These are phyloP conservation scores for Neofusicoccum ribis DNA, from an alignment of 2,329 filamentous ascomycete species.

Conservation along the genomic window DNA sequence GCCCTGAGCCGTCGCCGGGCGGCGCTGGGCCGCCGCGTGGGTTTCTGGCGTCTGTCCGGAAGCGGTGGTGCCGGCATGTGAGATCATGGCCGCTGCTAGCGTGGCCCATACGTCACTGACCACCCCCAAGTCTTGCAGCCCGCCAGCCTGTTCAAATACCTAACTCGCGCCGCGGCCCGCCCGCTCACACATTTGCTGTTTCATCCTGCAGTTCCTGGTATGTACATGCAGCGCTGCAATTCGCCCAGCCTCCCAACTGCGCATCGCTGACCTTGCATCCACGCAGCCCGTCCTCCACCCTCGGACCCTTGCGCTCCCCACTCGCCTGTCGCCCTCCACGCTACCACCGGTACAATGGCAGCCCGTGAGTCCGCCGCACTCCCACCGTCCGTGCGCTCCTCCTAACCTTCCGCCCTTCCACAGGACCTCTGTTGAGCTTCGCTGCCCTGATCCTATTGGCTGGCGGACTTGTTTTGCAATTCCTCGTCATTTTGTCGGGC, in stretches of 20 bases:
- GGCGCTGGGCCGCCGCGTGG: not conserved
- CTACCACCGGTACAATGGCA: constrained; percentile 20
- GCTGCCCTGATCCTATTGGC: constrained; percentile 63
- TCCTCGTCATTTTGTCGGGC: constrained; percentile 66
- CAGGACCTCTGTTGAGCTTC: constrained; percentile 58
- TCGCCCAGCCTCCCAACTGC: not conserved
- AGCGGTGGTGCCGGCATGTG: not conserved
- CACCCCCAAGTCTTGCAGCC: not conserved
- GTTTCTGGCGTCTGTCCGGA: not conserved
- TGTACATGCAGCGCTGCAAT: constrained; percentile 2
- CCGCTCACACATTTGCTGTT: constrained; percentile 1
- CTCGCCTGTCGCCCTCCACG: not conserved
- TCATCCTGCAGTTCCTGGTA: constrained; percentile 15
- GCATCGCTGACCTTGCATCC: not conserved
- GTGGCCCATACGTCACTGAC: not conserved
- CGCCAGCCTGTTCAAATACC: constrained; percentile 5
- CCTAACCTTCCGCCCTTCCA: not conserved
- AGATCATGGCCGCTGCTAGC: constrained; percentile 6
- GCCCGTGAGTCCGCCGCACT: constrained; percentile 25
- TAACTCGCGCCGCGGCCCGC: not conserved
- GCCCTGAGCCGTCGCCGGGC: not conserved
- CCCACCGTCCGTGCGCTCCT: not conserved
- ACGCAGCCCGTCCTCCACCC: not conserved
- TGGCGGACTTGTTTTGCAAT: constrained; percentile 62
- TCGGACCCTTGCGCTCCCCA: not conserved